phyloP scores from a whole-genome alignment of 2,329 filamentous ascomycete genomes.

The Ascochyta lentis region DNA sequence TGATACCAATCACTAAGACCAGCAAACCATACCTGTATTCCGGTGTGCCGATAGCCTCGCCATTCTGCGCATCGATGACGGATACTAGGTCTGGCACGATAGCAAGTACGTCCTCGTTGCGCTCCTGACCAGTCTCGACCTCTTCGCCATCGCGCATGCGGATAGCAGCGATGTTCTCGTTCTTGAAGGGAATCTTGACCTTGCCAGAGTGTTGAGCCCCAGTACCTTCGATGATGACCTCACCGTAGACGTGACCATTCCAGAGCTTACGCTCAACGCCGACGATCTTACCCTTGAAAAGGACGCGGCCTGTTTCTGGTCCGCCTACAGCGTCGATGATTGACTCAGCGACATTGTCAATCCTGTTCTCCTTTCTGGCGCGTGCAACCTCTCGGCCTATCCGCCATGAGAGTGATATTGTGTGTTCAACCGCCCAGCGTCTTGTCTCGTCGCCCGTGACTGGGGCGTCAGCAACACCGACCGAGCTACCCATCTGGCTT shows the following conservation, averaged over 20 bases:
- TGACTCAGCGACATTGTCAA: constrained; percentile 47
- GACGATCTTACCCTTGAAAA: constrained; percentile 56
- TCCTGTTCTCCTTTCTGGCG: constrained; percentile 45
- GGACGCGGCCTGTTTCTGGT: constrained; percentile 44
- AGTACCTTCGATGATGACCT: constrained; percentile 49
- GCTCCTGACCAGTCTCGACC: constrained; percentile 38
- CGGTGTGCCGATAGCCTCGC: constrained; percentile 59
- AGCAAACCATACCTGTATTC: constrained; percentile 62
- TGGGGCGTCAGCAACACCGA: constrained; percentile 47
- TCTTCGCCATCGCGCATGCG: constrained; percentile 35
- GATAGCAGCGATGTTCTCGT: constrained; percentile 72
- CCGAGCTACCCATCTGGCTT: constrained; percentile 45
- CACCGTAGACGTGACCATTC: constrained; percentile 53
- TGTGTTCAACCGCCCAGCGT: constrained; percentile 50
- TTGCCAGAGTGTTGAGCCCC: constrained; percentile 47
- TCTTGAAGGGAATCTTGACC: constrained; percentile 74
- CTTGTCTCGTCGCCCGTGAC: constrained; percentile 48
- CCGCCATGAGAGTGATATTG: constrained; percentile 48
- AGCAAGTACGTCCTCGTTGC: constrained; percentile 52
- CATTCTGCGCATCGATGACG: constrained; percentile 57
- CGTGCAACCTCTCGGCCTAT: constrained; percentile 47
- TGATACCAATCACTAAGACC: constrained; percentile 62
- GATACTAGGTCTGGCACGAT: constrained; percentile 60
- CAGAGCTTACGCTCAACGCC: constrained; percentile 52
- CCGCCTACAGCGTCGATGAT: constrained; percentile 54